These are phyloP conservation scores for Cladosporium cucumerinum DNA, from an alignment of 2,329 filamentous ascomycete genomes.

Conservation along the genomic window DNA sequence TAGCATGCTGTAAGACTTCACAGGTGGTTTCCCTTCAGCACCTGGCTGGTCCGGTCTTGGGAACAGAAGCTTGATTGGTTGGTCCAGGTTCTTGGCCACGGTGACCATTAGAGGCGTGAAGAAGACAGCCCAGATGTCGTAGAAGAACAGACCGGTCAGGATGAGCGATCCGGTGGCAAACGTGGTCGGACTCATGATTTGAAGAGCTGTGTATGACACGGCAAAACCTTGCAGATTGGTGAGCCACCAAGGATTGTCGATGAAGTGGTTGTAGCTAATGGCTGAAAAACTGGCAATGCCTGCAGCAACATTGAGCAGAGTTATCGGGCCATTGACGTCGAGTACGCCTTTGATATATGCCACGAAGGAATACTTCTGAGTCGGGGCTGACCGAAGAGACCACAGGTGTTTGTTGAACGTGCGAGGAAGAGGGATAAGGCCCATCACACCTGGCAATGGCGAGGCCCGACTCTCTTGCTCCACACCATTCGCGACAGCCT, in stretches of 20 bases:
- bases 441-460: conserved; percentile 52
- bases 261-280: conserved; percentile 62
- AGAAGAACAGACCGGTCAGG: conserved; percentile 78
- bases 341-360: conserved; percentile 47
- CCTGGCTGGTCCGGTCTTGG: conserved; percentile 54
- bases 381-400: conserved; percentile 47
- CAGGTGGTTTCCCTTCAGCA: conserved; percentile 37
- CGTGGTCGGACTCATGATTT: conserved; percentile 83
- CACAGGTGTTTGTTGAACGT: conserved; percentile 43
- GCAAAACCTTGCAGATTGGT: conserved; percentile 85
- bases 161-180: conserved; percentile 79
- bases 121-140: conserved; percentile 92
- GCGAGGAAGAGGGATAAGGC: conserved; percentile 45
- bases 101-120: conserved; percentile 84
- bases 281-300: conserved; percentile 53
- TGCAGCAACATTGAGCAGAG: conserved; percentile 54
- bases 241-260: conserved; percentile 63
- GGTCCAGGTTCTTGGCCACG: conserved; percentile 83
- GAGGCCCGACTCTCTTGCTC: conserved; percentile 32
- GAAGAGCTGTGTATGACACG: conserved; percentile 78
- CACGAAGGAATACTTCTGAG: conserved; percentile 51
- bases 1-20: conserved; percentile 63
- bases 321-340: conserved; percentile 50
- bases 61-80: conserved; percentile 89
- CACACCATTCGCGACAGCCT: conserved; percentile 25